phyloP scores from a whole-genome alignment of 495 filamentous ascomycete genomes.

The Aspergillus baeticus region DNA sequence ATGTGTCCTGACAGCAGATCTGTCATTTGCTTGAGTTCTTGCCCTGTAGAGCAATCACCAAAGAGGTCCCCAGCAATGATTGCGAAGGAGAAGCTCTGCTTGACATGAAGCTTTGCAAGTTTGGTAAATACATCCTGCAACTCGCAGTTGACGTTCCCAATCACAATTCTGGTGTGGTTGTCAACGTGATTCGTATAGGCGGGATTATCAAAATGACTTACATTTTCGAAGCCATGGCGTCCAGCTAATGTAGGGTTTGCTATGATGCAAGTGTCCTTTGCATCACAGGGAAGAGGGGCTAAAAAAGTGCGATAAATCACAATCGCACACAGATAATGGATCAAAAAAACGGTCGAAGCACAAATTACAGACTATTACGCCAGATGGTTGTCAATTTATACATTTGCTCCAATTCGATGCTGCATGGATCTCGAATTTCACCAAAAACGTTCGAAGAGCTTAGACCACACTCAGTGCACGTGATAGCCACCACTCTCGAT shows the following conservation, averaged over 20 bases:
- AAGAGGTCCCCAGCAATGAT: constrained; percentile 86
- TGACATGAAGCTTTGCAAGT: constrained; percentile 70
- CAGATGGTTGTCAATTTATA: no score
- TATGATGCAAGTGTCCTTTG: constrained; percentile 19
- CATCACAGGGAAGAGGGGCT: constrained; percentile 8
- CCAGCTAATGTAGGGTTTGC: neutral
- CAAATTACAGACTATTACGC: no score
- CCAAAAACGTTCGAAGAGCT: constrained; percentile 14
- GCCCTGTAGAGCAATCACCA: constrained; percentile 41
- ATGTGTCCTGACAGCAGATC: constrained; percentile 70
- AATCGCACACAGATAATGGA: no score
- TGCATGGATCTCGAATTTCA: constrained; percentile 1
- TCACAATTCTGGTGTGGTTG: constrained; percentile 60
- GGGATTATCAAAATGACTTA: constrained; percentile 38
- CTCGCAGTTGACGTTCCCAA: constrained; percentile 76
- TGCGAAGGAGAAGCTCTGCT: constrained; percentile 82
- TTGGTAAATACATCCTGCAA: constrained; percentile 73
- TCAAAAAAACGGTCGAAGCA: no score
- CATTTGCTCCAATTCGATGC: neutral
- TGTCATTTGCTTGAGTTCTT: constrained; percentile 54
- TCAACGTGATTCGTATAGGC: neutral
- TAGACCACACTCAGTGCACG: constrained; percentile 31
- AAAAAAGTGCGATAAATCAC: no score
- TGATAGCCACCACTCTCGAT: constrained; percentile 23
- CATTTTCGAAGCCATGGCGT: constrained; percentile 62